Conservation (phyloP, 495 filamentous ascomycete species). For the Aspergillus carlsbadensis region DNA sequence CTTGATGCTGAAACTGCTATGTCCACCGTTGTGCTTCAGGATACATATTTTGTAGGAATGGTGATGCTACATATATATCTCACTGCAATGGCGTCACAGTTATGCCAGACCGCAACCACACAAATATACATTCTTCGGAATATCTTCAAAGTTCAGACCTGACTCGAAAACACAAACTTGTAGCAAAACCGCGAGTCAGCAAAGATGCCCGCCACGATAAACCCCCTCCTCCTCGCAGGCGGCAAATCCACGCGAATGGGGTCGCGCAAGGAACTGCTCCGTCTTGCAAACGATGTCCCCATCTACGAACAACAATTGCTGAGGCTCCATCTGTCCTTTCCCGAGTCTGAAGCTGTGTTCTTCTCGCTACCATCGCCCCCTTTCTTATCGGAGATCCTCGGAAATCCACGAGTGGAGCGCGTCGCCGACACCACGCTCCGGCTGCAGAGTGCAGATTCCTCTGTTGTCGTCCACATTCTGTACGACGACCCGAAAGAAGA, state of each 20-base stretch:
- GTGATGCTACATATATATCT: too few relatives aligned
- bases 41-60: too few relatives aligned
- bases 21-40: too few relatives aligned
- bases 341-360: slow-evolving; percentile 20
- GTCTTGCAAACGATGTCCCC: slow-evolving; percentile 9
- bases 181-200: not conserved
- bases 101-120: too few relatives aligned
- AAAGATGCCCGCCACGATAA: not conserved
- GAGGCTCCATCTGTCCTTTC: slow-evolving; percentile 17
- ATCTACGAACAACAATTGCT: slow-evolving; percentile 20
- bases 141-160: too few relatives aligned
- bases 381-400: not conserved
- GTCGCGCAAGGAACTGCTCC: slow-evolving; percentile 22
- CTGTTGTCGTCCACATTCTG: not conserved
- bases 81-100: too few relatives aligned
- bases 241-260: slow-evolving; percentile 24
- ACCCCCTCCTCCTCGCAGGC: slow-evolving; percentile 20
- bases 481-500: not conserved
- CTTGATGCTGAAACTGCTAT: too few relatives aligned
- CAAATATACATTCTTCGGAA: too few relatives aligned
- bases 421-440: not conserved
- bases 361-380: slow-evolving; percentile 17
- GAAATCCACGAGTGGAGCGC: not conserved
- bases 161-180: too few relatives aligned
- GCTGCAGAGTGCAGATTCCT: not conserved